Base-by-base conservation (phyloP, 495 filamentous ascomycete species). In the Alectoria sarmentosa region DNA sequence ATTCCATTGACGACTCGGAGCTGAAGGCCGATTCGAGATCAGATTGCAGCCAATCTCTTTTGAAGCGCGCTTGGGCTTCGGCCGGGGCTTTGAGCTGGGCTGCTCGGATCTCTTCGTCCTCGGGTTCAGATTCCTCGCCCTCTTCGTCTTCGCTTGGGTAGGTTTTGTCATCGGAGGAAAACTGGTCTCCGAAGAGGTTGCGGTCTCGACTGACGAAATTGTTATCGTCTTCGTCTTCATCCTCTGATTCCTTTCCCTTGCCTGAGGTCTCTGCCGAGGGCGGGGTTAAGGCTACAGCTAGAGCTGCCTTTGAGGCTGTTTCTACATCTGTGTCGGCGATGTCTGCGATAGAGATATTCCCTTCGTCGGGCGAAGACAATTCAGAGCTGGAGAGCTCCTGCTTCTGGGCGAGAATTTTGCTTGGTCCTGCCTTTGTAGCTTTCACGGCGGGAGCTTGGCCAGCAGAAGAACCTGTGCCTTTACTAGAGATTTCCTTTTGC, bases 261-360 rank as follows among this genome's bases (percentile, higher is more conserved):
- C 46, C 34, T 23, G 4, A 5, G 4, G 6, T 7, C 32, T 48
- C 39, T 28, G 58, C 28, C 42, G 36, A 41, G 32, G 59, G n/a
- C 19, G 55, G 41, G 28, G 38, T 34, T n/a, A 48, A 19, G 17
- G 14, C 10, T 30, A 57, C 26, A 38, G 2, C 9, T 13, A 46
- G 58, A 15, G 52, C 21, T 11, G 30, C 13, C 39, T 68, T 65
- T 64, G 72, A 70, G 1, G 38, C 68, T 37, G 84, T 81, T 48
- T 85, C 84, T 36, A 84, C 80, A 41, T 88, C 87, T 0, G 86
- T 89, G 72, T 89, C 86, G 65, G 84, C 82, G 8, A 90, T 80
- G 71, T 86, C 82, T 60, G 88, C 83, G 28, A 87, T 81, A 49
- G 82, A 72, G 73, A 89, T 86, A 54, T 80, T 79, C 19, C 80